phyloP scores from a whole-genome alignment of 163 green algal species.

The Chlorella variabilis region DNA sequence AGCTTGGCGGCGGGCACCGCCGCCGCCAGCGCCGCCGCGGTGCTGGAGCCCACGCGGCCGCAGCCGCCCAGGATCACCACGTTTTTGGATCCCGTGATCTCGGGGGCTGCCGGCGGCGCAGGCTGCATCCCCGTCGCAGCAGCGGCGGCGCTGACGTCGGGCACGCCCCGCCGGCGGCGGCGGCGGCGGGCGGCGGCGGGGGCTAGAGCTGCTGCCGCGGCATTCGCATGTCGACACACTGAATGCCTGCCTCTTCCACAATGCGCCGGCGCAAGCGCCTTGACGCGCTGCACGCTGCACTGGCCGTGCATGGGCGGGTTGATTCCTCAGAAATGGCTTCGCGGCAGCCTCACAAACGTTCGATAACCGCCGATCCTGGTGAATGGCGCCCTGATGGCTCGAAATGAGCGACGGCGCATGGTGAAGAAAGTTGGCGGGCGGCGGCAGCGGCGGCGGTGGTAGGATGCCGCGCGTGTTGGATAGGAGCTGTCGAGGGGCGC shows the following conservation, averaged over 20 bases:
- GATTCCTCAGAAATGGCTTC: too few relatives aligned
- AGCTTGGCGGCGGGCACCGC: constrained; percentile 57
- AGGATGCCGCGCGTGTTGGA: too few relatives aligned
- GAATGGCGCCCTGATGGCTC: neutral
- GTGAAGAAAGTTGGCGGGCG: neutral
- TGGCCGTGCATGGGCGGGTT: too few relatives aligned
- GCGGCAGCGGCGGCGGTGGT: too few relatives aligned
- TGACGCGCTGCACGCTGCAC: too few relatives aligned
- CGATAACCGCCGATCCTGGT: too few relatives aligned
- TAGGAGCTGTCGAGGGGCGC: too few relatives aligned
- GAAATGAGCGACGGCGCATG: neutral
- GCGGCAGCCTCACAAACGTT: neutral
- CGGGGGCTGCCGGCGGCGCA: neutral
- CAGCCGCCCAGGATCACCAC: constrained; percentile 85
- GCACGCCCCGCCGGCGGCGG: neutral
- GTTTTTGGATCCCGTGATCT: constrained; percentile 20
- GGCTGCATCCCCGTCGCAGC: neutral
- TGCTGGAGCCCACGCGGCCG: constrained; percentile 79
- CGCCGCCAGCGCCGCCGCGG: constrained; percentile 69
- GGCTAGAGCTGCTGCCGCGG: neutral
- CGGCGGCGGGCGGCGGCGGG: neutral
- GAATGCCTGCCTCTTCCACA: neutral
- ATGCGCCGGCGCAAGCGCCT: neutral
- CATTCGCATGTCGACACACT: neutral
- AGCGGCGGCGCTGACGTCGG: neutral